A percentile compares a stretch with the other conserved stretches of the same genome.
Evolutionary conservation across 2,329 filamentous ascomycete genomes (phyloP).

Genomic region (Xylaria sp.): DNA sequence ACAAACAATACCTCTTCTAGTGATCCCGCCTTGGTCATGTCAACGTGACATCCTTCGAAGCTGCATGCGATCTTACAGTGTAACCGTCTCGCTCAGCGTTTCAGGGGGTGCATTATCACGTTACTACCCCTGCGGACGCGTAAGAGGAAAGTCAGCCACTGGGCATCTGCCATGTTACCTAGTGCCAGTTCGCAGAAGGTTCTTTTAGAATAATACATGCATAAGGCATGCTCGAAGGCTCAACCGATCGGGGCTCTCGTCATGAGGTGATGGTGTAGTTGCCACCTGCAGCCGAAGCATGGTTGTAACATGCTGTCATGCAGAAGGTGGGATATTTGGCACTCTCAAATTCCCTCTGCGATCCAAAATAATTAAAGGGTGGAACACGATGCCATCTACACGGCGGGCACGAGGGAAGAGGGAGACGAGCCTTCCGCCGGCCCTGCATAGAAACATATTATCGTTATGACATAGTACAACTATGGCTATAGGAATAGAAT

Average conservation of each 20-base stretch:
- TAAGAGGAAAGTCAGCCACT: neutral
- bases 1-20: neutral
- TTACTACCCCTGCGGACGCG: conserved; percentile 1
- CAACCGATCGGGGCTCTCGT: neutral
- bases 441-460: too few species aligned
- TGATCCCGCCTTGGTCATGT: neutral
- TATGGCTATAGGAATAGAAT: too few species aligned
- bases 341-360: neutral
- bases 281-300: neutral
- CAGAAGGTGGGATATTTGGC: neutral
- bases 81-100: conserved; percentile 20
- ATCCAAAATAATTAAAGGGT: too few species aligned
- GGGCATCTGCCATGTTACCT: neutral
- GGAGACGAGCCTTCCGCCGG: too few species aligned
- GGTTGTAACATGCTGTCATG: neutral
- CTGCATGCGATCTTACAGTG: neutral
- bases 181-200: neutral
- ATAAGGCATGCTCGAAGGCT: neutral
- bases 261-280: neutral
- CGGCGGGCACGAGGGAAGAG: too few species aligned
- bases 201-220: neutral
- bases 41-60: neutral
- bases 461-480: too few species aligned
- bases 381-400: too few species aligned
- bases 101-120: conserved; percentile 14